These are phyloP conservation scores for Plasmodium inui DNA, from an alignment of 169 alveolate genomes.

Conservation along the genomic window DNA sequence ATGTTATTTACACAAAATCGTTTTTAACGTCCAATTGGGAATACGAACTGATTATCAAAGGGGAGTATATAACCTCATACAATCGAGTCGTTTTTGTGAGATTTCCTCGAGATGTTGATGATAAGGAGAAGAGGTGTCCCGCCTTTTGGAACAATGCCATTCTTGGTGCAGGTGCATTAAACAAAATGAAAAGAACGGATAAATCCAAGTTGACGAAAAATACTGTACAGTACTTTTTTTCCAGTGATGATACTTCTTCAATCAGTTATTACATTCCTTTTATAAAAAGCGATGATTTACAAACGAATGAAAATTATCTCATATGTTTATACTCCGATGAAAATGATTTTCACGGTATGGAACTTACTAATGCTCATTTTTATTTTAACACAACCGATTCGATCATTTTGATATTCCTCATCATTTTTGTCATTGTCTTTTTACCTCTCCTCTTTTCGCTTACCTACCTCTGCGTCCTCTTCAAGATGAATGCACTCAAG, in stretches of 20 bases:
- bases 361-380: slow-evolving; percentile 42
- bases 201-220: neutral
- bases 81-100: slow-evolving; percentile 40
- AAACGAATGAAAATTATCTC: slow-evolving; percentile 40
- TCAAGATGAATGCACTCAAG: slow-evolving; percentile 47
- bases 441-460: slow-evolving; percentile 49
- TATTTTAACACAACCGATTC: slow-evolving; percentile 67
- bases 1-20: slow-evolving; percentile 53
- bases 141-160: slow-evolving; percentile 72
- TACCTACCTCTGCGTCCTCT: slow-evolving; percentile 41
- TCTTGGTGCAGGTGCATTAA: slow-evolving; percentile 48
- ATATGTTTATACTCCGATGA: slow-evolving; percentile 73
- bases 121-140: slow-evolving; percentile 21
- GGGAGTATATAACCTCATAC: slow-evolving; percentile 39
- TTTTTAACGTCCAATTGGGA: slow-evolving; percentile 73
- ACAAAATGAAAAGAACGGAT: slow-evolving; percentile 25
- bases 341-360: slow-evolving; percentile 74
- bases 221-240: slow-evolving; percentile 28
- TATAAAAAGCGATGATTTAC: slow-evolving; percentile 61
- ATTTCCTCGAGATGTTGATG: slow-evolving; percentile 8
- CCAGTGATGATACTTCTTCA: neutral
- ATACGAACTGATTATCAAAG: slow-evolving; percentile 24
- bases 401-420: slow-evolving; percentile 42
- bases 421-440: slow-evolving; percentile 59
- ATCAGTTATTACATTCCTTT: slow-evolving; percentile 39